phyloP scores from a whole-genome alignment of 495 filamentous ascomycete species.

The Rhypophila decipiens region DNA sequence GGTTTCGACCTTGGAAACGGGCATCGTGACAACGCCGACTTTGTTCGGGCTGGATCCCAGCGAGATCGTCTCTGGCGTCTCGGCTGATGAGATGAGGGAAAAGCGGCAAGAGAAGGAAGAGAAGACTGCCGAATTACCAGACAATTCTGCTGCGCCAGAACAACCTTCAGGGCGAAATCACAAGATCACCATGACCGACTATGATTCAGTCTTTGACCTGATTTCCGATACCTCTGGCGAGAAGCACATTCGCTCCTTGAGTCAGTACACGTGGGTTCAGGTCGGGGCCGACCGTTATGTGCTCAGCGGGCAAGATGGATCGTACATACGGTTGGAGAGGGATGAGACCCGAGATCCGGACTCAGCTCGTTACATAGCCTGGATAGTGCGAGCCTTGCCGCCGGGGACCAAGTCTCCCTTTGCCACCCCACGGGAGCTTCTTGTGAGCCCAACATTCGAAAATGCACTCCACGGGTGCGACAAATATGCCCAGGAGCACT shows the following conservation, averaged over 20 bases:
- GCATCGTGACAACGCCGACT: constrained; percentile 84
- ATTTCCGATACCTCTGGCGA: constrained; percentile 76
- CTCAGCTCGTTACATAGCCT: constrained; percentile 23
- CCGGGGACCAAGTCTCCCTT: constrained; percentile 45
- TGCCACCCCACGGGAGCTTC: constrained; percentile 59
- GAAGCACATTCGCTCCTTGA: constrained; percentile 68
- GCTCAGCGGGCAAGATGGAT: constrained; percentile 49
- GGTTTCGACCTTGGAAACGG: constrained; percentile 73
- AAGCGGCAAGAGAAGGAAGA: constrained; percentile 40
- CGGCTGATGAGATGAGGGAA: constrained; percentile 49
- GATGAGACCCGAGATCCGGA: constrained; percentile 11
- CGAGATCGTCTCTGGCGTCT: constrained; percentile 62
- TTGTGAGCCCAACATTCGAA: constrained; percentile 51
- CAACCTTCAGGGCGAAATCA: constrained; percentile 14
- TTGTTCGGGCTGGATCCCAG: constrained; percentile 87
- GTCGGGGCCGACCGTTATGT: constrained; percentile 59
- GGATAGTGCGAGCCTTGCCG: constrained; percentile 34
- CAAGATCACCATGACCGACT: constrained; percentile 71
- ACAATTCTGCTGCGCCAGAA: constrained; percentile 4
- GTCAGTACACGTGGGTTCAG: constrained; percentile 72
- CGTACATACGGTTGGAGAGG: constrained; percentile 58
- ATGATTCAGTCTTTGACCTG: constrained; percentile 81
- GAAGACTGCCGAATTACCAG: constrained; percentile 26
- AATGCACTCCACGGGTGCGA: constrained; percentile 78
- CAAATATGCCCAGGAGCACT: constrained; percentile 63